Percentiles rank a stretch among this genome's conserved stretches.
Evolutionary conservation across 1,139 yeast genomes (phyloP).

Genomic region (Wickerhamiella pararugosa): DNA sequence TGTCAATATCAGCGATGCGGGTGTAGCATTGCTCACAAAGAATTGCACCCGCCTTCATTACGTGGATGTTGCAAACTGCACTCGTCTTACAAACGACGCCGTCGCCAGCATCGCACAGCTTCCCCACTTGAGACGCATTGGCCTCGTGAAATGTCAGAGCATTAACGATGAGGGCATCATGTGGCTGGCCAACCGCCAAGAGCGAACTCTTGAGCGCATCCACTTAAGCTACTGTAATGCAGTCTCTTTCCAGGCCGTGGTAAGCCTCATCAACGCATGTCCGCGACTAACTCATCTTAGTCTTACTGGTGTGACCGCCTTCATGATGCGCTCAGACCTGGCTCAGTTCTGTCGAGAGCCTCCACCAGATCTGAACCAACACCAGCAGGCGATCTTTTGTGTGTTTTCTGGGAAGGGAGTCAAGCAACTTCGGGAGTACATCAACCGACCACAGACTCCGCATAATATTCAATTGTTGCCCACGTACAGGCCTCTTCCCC

Average conservation of each 20-base stretch:
- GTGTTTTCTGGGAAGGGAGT: conserved; percentile 93
- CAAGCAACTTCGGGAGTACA: conserved; percentile 46
- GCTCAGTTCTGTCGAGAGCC: conserved; percentile 87
- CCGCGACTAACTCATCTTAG: conserved; percentile 80
- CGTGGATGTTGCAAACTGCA: conserved; percentile 89
- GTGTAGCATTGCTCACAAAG: conserved; percentile 61
- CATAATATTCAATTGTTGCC: background rate
- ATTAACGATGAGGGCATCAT: conserved; percentile 78
- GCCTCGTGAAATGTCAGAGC: conserved; percentile 79
- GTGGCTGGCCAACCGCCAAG: conserved; percentile 50
- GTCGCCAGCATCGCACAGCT: conserved; percentile 62
- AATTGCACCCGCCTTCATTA: conserved; percentile 78
- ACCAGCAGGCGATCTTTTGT: conserved; percentile 76
- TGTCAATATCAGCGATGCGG: conserved; percentile 74
- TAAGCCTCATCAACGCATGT: conserved; percentile 57
- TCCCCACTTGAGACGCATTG: conserved; percentile 77
- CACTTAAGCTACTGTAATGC: conserved; percentile 86
- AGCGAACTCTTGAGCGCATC: conserved; percentile 69
- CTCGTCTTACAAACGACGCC: conserved; percentile 75
- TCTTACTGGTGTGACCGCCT: conserved; percentile 83
- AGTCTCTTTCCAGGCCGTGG: conserved; percentile 34
- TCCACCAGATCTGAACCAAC: conserved; percentile 81
- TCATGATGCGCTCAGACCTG: conserved; percentile 60
- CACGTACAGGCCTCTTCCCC: too few species aligned
- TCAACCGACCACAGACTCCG: conserved; percentile 26